phyloP scores from a whole-genome alignment of 495 filamentous ascomycete genomes.

The Gamarada debralockiae region DNA sequence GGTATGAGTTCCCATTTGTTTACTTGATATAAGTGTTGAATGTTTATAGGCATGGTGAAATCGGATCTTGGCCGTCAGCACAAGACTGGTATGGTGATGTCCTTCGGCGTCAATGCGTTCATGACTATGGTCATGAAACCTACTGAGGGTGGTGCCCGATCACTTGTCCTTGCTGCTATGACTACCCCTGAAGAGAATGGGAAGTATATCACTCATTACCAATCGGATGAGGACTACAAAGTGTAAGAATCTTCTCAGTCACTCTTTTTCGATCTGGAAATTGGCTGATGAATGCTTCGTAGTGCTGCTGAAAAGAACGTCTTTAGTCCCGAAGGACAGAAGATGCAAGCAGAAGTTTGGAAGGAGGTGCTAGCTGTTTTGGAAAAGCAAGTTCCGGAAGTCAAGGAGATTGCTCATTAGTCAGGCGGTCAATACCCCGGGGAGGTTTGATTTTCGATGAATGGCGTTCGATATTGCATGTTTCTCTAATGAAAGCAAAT shows the following conservation, averaged over 20 bases:
- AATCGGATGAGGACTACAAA: slow-evolving; percentile 25
- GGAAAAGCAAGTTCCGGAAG: slow-evolving; percentile 14
- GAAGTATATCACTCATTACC: slow-evolving; percentile 21
- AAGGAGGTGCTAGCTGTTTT: slow-evolving; percentile 29
- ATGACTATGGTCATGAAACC: slow-evolving; percentile 24
- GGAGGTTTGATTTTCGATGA: no score
- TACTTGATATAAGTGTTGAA: neutral
- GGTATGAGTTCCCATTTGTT: slow-evolving; percentile 22
- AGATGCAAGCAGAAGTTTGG: slow-evolving; percentile 35
- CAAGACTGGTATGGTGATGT: slow-evolving; percentile 16
- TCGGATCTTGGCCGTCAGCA: slow-evolving; percentile 32
- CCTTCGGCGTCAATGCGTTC: slow-evolving; percentile 17
- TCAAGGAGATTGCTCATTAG: slow-evolving; percentile 13
- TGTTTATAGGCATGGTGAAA: slow-evolving; percentile 28
- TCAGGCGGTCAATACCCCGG: neutral
- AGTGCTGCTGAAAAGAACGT: slow-evolving; percentile 16
- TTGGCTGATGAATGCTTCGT: neutral
- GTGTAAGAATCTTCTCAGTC: slow-evolving; percentile 8
- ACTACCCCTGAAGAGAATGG: slow-evolving; percentile 28
- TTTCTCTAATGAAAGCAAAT: no score
- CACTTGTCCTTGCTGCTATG: slow-evolving; percentile 28
- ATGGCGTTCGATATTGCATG: no score
- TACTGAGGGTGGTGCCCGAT: slow-evolving; percentile 31
- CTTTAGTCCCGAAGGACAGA: slow-evolving; percentile 30
- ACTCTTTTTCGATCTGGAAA: neutral